Percentiles rank a stretch among this genome's conserved stretches.
phyloP scores from a whole-genome alignment of 148 eudicot genomes.

The Rhododendron mucronatum region DNA sequence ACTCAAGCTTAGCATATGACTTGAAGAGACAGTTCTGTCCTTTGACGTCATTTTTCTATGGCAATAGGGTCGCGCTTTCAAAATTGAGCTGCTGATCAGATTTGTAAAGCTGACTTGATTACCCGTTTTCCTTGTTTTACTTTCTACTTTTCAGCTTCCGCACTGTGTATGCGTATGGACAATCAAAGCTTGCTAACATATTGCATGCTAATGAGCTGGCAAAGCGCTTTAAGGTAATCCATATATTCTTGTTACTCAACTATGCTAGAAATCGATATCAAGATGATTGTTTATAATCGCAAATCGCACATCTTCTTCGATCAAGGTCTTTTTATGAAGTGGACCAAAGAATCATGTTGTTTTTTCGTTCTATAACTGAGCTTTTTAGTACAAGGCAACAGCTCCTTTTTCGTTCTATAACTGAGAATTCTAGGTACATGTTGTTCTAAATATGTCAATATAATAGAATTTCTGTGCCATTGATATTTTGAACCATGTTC shows the following conservation, averaged over 20 bases:
- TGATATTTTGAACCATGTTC: background rate
- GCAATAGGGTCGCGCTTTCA: background rate
- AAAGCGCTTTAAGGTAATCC: conserved; percentile 56
- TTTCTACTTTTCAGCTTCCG: conserved; percentile 46
- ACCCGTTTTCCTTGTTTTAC: background rate
- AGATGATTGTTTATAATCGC: background rate
- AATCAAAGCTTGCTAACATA: conserved; percentile 84
- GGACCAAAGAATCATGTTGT: background rate
- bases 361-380: background rate
- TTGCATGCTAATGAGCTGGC: conserved; percentile 77
- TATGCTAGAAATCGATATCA: background rate
- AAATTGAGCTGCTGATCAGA: background rate
- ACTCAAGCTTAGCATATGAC: background rate
- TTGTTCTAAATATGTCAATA: background rate
- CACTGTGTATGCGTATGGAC: conserved; percentile 66
- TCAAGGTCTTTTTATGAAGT: background rate
- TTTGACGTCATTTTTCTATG: background rate
- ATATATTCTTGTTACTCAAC: background rate
- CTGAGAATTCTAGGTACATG: background rate
- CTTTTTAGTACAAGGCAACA: background rate
- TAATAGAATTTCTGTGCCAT: background rate
- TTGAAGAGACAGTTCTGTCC: background rate
- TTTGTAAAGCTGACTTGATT: background rate
- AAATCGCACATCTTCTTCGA: background rate
- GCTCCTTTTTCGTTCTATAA: background rate